phyloP scores from a whole-genome alignment of 2,329 filamentous ascomycete genomes.

The Whalleya microplaca region DNA sequence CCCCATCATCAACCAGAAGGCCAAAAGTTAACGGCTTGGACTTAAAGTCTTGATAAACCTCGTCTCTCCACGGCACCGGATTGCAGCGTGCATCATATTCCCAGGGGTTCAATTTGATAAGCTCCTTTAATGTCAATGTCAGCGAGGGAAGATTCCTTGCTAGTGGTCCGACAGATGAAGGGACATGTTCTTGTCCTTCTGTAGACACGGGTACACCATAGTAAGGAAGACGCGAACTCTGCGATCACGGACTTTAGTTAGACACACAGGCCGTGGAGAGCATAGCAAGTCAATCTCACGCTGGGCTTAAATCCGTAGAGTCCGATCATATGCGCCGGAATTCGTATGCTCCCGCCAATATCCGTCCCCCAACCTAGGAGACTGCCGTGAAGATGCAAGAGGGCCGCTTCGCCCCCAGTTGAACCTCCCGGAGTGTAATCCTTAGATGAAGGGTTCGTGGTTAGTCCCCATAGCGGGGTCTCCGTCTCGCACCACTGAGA shows the following conservation, averaged over 20 bases:
- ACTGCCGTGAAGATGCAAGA: constrained; percentile 34
- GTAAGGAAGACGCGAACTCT: constrained; percentile 63
- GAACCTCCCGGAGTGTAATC: constrained; percentile 49
- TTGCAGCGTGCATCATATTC: constrained; percentile 55
- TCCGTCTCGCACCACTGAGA: constrained; percentile 56
- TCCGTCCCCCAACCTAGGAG: constrained; percentile 55
- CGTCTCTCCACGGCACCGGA: constrained; percentile 58
- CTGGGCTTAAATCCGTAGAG: constrained; percentile 54
- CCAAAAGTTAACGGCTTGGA: constrained; percentile 51
- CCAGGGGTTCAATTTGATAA: constrained; percentile 56
- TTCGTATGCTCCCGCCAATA: constrained; percentile 55
- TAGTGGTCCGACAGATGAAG: constrained; percentile 65
- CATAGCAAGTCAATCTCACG: constrained; percentile 42
- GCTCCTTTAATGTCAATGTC: constrained; percentile 49
- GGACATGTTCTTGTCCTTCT: constrained; percentile 67
- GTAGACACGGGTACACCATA: constrained; percentile 62
- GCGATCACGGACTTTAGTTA: constrained; percentile 5
- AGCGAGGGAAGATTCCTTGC: constrained; percentile 56
- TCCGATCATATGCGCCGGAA: constrained; percentile 51
- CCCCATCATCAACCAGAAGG: constrained; percentile 46
- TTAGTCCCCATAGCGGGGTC: constrained; percentile 55
- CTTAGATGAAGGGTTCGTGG: constrained; percentile 48
- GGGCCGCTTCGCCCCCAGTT: constrained; percentile 34
- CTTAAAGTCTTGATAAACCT: constrained; percentile 44
- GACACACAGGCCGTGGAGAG: neutral